A percentile compares a stretch with the other conserved stretches of the same genome.
phyloP scores from a whole-genome alignment of 2,329 filamentous ascomycete genomes.

The Paecilomyces variotii region DNA sequence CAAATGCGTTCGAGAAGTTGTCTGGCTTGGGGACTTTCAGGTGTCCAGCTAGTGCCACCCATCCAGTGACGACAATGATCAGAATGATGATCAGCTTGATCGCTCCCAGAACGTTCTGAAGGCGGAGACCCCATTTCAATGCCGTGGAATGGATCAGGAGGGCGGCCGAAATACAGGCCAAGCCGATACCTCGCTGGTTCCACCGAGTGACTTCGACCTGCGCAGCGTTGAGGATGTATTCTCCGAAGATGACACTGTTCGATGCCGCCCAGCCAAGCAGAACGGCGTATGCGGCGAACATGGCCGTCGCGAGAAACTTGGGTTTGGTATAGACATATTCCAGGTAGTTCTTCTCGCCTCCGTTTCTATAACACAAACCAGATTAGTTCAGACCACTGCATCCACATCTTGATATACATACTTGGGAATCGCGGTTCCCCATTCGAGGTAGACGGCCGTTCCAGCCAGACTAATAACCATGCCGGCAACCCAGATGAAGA shows the following conservation, averaged over 20 bases:
- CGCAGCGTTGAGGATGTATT: conserved; percentile 44
- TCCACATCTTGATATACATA: conserved; percentile 9
- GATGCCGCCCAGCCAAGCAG: conserved; percentile 46
- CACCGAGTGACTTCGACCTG: conserved; percentile 36
- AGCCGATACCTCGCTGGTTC: conserved; percentile 44
- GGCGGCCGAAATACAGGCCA: conserved; percentile 40
- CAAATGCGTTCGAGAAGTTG: conserved; percentile 32
- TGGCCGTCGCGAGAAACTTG: conserved; percentile 45
- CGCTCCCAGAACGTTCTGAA: conserved; percentile 43
- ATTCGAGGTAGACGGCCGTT: conserved; percentile 40
- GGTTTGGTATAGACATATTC: conserved; percentile 47
- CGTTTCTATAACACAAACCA: conserved; percentile 28
- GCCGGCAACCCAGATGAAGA: conserved; percentile 44
- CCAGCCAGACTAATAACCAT: conserved; percentile 41
- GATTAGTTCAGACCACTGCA: neutral
- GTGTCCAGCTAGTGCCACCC: conserved; percentile 32
- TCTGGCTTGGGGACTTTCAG: conserved; percentile 28
- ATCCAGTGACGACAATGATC: conserved; percentile 38
- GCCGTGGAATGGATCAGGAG: conserved; percentile 42
- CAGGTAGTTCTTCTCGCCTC: conserved; percentile 48
- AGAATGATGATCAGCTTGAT: conserved; percentile 44
- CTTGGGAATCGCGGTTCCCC: conserved; percentile 42
- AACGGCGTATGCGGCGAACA: conserved; percentile 45
- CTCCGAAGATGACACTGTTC: conserved; percentile 46
- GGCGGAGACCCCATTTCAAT: conserved; percentile 40